A percentile compares a stretch with the other conserved stretches of the same genome.
Evolutionary conservation across 805 yeast genomes (phyloP).

Genomic region (Hanseniaspora pseudoguilliermondii): DNA sequence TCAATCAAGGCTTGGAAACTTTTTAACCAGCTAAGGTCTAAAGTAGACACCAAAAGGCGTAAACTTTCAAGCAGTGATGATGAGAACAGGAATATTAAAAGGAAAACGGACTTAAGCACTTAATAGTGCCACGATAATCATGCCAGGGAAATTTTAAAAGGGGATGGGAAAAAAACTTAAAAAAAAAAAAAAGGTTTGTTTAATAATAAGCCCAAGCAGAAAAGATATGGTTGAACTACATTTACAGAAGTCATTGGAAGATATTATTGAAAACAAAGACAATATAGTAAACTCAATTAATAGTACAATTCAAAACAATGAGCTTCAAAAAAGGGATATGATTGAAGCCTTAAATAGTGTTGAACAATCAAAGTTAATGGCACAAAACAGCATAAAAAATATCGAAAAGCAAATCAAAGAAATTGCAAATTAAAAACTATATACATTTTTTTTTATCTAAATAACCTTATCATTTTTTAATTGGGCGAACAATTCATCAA

Average conservation of each 20-base stretch:
- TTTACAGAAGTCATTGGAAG: neutral
- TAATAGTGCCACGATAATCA: no score
- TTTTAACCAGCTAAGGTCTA: neutral
- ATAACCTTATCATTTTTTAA: conserved; percentile 66
- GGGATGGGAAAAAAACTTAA: neutral
- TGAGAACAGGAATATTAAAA: neutral
- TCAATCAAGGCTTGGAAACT: conserved; percentile 24
- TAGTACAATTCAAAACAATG: neutral
- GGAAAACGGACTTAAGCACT: neutral
- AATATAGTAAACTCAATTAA: neutral
- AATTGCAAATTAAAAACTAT: neutral
- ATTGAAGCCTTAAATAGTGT: neutral
- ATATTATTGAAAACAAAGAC: neutral
- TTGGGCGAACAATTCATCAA: conserved; percentile 69
- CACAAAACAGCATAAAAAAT: neutral
- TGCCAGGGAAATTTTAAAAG: no score
- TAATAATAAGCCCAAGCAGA: neutral
- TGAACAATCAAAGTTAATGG: neutral
- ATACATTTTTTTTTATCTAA: conserved; percentile 23
- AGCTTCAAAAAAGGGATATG: neutral
- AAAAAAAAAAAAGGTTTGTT: neutral
- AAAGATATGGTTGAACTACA: neutral
- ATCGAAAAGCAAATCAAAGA: neutral
- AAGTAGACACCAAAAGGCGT: neutral
- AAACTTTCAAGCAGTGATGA: neutral